These are phyloP conservation scores for Acer campestre DNA, from an alignment of 345 rosid species.

Conservation along the genomic window DNA sequence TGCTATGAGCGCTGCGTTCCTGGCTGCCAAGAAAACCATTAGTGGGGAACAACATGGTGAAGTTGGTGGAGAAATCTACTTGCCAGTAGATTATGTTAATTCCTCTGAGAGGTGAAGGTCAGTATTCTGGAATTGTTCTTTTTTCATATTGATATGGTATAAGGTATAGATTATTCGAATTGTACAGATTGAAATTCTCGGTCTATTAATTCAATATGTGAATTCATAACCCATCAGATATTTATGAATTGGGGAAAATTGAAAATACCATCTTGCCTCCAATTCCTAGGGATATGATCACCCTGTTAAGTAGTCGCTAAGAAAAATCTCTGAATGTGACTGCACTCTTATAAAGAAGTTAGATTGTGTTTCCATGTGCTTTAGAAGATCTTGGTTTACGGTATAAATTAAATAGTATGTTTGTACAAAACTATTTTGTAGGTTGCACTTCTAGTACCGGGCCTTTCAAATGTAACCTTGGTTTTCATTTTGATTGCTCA, in stretches of 20 bases:
- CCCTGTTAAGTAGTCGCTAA: not conserved
- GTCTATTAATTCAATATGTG: not conserved
- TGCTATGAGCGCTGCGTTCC: slow-evolving; percentile 93
- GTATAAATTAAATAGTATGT: no score
- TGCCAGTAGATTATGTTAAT: slow-evolving; percentile 64
- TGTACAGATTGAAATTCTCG: not conserved
- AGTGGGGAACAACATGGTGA: slow-evolving; percentile 99
- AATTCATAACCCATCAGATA: not conserved
- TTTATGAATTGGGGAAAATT: not conserved
- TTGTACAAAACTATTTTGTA: not conserved
- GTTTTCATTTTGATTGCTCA: not conserved
- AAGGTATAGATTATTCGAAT: slow-evolving; percentile 3
- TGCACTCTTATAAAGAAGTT: not conserved
- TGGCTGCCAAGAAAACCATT: slow-evolving; percentile 80
- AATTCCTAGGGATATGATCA: not conserved
- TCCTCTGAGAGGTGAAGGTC: slow-evolving; percentile 57
- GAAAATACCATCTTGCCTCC: not conserved
- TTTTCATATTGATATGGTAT: not conserved
- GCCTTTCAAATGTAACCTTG: no score
- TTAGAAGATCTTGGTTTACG: not conserved
- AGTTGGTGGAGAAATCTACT: slow-evolving; percentile 93
- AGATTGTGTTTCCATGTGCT: not conserved
- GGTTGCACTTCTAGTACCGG: not conserved
- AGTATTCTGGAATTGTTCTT: slow-evolving; percentile 16
- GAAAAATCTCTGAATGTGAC: not conserved